These are phyloP conservation scores for Penicillium griseofulvum DNA, from an alignment of 2,329 filamentous ascomycete species.

Conservation along the genomic window DNA sequence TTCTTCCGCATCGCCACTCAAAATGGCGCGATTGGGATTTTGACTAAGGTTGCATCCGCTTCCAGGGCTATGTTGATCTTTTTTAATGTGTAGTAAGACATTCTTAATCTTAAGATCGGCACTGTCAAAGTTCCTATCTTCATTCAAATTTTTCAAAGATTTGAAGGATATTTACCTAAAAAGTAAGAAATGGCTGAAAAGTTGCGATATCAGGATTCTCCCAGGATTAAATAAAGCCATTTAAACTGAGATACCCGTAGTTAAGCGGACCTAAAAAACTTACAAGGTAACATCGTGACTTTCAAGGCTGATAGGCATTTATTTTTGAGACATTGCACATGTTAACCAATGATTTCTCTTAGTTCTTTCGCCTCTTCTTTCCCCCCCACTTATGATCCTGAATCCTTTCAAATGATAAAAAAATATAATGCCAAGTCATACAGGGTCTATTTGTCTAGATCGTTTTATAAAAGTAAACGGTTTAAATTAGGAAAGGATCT, in stretches of 20 bases:
- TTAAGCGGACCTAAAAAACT: constrained; percentile 26
- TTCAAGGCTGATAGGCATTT: constrained; percentile 8
- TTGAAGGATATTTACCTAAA: too few species aligned
- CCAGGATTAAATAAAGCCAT: constrained; percentile 10
- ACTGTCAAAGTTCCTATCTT: too few species aligned
- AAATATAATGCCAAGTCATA: neutral
- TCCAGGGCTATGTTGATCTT: too few species aligned
- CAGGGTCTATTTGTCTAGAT: neutral
- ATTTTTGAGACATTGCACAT: constrained; percentile 21
- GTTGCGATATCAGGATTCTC: constrained; percentile 3
- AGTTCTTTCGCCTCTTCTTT: neutral
- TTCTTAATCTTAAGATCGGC: too few species aligned
- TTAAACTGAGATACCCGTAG: constrained; percentile 20
- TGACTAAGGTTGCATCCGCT: neutral
- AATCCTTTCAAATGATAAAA: neutral
- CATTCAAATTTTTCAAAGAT: too few species aligned
- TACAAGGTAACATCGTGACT: constrained; percentile 24
- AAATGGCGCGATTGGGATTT: constrained; percentile 4
- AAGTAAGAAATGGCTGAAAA: neutral
- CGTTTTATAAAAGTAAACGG: neutral
- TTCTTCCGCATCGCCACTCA: constrained; percentile 7
- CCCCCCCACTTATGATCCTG: neutral
- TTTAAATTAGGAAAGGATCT: neutral
- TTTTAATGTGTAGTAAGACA: too few species aligned
- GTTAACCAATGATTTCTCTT: constrained; percentile 9